phyloP scores from a whole-genome alignment of 2,329 filamentous ascomycete genomes.

The Neonectria ditissima region DNA sequence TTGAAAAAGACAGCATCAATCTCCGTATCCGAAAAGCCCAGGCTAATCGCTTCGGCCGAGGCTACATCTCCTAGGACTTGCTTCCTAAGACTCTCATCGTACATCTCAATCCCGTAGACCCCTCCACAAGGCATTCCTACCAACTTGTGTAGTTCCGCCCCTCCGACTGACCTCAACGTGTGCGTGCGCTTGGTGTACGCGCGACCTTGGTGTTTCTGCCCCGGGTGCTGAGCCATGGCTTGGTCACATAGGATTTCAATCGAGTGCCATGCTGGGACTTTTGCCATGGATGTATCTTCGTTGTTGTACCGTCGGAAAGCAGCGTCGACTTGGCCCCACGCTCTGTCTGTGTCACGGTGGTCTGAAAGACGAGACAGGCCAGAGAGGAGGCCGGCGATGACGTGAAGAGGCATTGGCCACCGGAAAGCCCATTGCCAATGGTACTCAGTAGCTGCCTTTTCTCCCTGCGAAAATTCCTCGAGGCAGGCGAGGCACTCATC shows the following conservation, averaged over 20 bases:
- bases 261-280: conserved; percentile 29
- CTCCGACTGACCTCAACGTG: conserved; percentile 1
- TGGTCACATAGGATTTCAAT: conserved; percentile 32
- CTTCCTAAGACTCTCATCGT: conserved; percentile 11
- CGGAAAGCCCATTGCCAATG: conserved; percentile 35
- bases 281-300: conserved; percentile 31
- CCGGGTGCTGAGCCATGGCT: conserved; percentile 26
- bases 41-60: conserved; percentile 12
- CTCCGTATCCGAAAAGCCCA: conserved; percentile 25
- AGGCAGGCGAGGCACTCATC: conserved; percentile 33
- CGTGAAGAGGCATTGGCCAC: conserved; percentile 35
- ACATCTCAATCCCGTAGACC: conserved; percentile 22
- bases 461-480: conserved; percentile 30
- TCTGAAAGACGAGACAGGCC: conserved; percentile 26
- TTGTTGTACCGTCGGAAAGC: conserved; percentile 35
- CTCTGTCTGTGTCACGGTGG: conserved; percentile 31
- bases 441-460: conserved; percentile 23
- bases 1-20: conserved; percentile 32
- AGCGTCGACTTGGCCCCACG: conserved; percentile 31
- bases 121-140: conserved; percentile 16
- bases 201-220: conserved; percentile 23
- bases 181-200: conserved; percentile 28
- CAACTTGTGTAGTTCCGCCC: conserved; percentile 8
- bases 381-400: conserved; percentile 27
- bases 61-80: conserved; percentile 10